Percentiles rank a stretch among this genome's conserved stretches.
Conservation (phyloP, 2,329 filamentous ascomycete species). For the Aspergillus sp. region DNA sequence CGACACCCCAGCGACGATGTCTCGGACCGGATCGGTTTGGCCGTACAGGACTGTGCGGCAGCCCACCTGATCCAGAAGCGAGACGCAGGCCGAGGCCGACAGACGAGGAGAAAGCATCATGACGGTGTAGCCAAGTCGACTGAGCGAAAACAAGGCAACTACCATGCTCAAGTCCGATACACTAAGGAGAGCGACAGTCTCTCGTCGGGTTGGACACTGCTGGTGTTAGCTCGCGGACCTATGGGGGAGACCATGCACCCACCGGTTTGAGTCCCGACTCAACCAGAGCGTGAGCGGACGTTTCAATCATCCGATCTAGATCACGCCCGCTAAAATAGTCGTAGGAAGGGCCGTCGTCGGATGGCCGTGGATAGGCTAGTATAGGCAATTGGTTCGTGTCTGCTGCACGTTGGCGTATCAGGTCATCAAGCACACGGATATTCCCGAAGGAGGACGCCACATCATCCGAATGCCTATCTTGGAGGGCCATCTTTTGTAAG, state of each 20-base stretch:
- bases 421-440: not conserved
- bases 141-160: too few species aligned
- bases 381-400: slow-evolving; percentile 42
- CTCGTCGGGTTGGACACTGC: too few species aligned
- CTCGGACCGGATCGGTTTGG: slow-evolving; percentile 31
- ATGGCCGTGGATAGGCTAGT: slow-evolving; percentile 38
- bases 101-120: too few species aligned
- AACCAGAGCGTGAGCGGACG: slow-evolving; percentile 31
- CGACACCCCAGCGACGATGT: slow-evolving; percentile 2
- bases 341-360: slow-evolving; percentile 34
- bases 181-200: too few species aligned
- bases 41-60: slow-evolving; percentile 38
- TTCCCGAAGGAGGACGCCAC: too few species aligned
- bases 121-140: too few species aligned
- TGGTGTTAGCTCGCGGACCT: too few species aligned
- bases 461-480: too few species aligned
- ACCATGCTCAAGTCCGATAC: too few species aligned
- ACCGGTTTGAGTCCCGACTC: slow-evolving; percentile 17
- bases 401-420: slow-evolving; percentile 36
- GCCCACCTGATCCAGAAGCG: slow-evolving; percentile 36
- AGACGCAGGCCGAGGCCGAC: slow-evolving; percentile 40
- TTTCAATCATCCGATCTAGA: slow-evolving; percentile 41
- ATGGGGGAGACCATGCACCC: slow-evolving; percentile 20
- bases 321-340: slow-evolving; percentile 42
- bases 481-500: too few species aligned